phyloP scores from a whole-genome alignment of 106 monocot species.

The Platanthera zijinensis region DNA sequence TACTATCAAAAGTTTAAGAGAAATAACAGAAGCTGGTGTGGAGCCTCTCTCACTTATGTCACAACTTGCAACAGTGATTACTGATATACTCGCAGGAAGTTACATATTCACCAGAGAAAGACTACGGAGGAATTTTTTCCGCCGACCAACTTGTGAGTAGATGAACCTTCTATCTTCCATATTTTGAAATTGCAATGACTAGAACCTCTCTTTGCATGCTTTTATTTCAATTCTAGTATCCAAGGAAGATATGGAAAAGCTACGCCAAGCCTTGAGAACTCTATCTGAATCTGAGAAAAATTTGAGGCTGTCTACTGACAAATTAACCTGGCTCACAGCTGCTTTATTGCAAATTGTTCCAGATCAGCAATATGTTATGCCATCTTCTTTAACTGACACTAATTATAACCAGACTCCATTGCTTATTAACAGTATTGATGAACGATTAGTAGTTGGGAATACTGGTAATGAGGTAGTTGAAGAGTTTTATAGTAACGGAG shows the following conservation, averaged over 20 bases:
- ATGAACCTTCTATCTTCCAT: slow-evolving; percentile 3
- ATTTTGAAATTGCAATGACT: not conserved
- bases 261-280: slow-evolving; percentile 77
- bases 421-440: slow-evolving; percentile 10
- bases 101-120: slow-evolving; percentile 62
- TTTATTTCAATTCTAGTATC: slow-evolving; percentile 49
- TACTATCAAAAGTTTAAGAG: slow-evolving; percentile 82
- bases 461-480: slow-evolving; percentile 9
- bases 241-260: slow-evolving; percentile 73
- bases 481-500: slow-evolving; percentile 7
- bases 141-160: slow-evolving; percentile 48
- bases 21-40: slow-evolving; percentile 76
- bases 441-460: slow-evolving; percentile 16
- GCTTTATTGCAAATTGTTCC: slow-evolving; percentile 94
- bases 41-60: slow-evolving; percentile 90
- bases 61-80: slow-evolving; percentile 89
- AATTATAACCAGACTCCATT: slow-evolving; percentile 44
- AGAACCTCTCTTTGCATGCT: not conserved
- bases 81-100: slow-evolving; percentile 95
- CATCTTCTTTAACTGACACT: slow-evolving; percentile 33
- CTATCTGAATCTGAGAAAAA: slow-evolving; percentile 92
- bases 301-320: slow-evolving; percentile 76
- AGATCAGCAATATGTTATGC: slow-evolving; percentile 58
- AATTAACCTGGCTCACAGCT: slow-evolving; percentile 95
- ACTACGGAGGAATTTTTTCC: slow-evolving; percentile 57